Conservation (phyloP, 805 yeast species). For the Maudiozyma pseudohumilis region DNA sequence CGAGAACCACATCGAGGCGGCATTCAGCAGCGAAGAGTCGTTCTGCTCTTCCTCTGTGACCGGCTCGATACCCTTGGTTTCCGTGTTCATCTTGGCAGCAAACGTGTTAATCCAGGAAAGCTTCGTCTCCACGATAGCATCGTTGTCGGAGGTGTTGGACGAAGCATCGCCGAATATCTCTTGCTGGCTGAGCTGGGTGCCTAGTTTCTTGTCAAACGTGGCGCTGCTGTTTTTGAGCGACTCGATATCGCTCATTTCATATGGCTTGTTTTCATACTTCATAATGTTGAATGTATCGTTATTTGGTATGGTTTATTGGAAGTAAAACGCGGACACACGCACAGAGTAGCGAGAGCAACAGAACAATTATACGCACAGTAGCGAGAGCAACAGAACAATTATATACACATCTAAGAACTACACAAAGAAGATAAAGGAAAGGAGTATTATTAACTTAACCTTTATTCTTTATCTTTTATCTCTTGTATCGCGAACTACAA, state of each 20-base stretch:
- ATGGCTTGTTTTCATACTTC: too few relatives aligned
- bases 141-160: constrained; percentile 11
- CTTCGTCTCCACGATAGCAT: not conserved
- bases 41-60: constrained; percentile 68
- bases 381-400: not conserved
- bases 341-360: not conserved
- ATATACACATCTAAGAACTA: too few relatives aligned
- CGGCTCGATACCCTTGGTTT: constrained; percentile 70
- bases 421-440: not conserved
- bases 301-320: too few relatives aligned
- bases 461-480: not conserved
- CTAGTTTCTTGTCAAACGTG: not conserved
- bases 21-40: constrained; percentile 52
- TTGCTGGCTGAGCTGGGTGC: not conserved
- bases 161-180: constrained; percentile 21
- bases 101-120: not conserved
- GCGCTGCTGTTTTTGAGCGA: not conserved
- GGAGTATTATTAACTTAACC: not conserved
- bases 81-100: constrained; percentile 31
- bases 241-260: constrained; percentile 2
- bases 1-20: constrained; percentile 84
- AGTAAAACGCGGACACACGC: not conserved
- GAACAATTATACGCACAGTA: not conserved
- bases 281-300: too few relatives aligned
- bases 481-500: not conserved